A percentile compares a stretch with the other conserved stretches of the same genome.
Conservation (phyloP, 1,284 basidiomycete genomes). For the Coniferiporia weirii region DNA sequence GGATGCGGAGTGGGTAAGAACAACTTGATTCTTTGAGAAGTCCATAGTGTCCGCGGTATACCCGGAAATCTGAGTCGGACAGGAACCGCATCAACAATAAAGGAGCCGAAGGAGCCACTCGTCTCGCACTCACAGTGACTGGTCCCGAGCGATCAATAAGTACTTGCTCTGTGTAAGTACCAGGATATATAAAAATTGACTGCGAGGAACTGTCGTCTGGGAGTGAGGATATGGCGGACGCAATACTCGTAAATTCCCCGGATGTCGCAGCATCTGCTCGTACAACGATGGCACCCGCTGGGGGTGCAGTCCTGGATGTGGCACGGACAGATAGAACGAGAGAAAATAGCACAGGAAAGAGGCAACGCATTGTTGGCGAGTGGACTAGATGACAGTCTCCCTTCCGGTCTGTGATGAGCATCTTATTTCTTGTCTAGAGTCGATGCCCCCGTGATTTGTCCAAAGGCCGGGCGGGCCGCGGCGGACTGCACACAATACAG, state of each 20-base stretch:
- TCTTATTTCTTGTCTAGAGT: neutral
- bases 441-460: neutral
- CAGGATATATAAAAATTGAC: conserved; percentile 29
- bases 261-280: conserved; percentile 20
- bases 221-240: conserved; percentile 27
- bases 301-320: conserved; percentile 26
- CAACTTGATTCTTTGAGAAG: conserved; percentile 26
- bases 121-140: conserved; percentile 22
- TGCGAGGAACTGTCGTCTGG: conserved; percentile 26
- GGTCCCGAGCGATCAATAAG: conserved; percentile 27
- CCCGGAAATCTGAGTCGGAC: conserved; percentile 26
- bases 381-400: neutral
- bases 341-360: neutral
- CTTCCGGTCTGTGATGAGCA: neutral
- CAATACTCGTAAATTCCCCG: conserved; percentile 28
- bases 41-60: conserved; percentile 27
- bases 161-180: conserved; percentile 30
- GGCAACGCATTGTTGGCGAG: conserved; percentile 1
- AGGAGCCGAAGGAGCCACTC: too few relatives aligned
- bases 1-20: conserved; percentile 23
- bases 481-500: too few relatives aligned
- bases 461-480: neutral
- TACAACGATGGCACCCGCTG: conserved; percentile 28
- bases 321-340: neutral
- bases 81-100: neutral